These are phyloP conservation scores for Xylaria hypoxylon DNA, from an alignment of 2,329 filamentous ascomycete genomes.

Conservation along the genomic window DNA sequence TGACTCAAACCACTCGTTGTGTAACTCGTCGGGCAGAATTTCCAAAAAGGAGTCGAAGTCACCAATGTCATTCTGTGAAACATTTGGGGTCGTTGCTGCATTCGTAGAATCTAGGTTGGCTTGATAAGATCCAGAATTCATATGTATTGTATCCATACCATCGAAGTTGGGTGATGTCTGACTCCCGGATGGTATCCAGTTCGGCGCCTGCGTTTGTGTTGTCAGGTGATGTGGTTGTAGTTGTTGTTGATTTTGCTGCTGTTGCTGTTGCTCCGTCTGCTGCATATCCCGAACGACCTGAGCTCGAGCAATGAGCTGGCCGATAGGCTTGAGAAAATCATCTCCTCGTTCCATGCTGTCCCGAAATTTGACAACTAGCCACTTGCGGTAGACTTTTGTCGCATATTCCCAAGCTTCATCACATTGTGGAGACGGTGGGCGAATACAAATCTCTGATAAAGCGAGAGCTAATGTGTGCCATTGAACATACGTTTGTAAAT, in stretches of 20 bases:
- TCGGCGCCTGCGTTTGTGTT: slow-evolving; percentile 7
- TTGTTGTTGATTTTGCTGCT: slow-evolving; percentile 12
- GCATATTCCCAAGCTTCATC: slow-evolving; percentile 36
- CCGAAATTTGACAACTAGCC: slow-evolving; percentile 34
- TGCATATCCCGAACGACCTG: slow-evolving; percentile 31
- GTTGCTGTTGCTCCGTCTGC: slow-evolving; percentile 20
- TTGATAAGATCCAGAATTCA: slow-evolving; percentile 3
- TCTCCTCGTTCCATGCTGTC: slow-evolving; percentile 35
- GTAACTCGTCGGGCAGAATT: slow-evolving; percentile 32
- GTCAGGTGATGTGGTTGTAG: slow-evolving; percentile 11
- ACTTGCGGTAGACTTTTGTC: slow-evolving; percentile 30
- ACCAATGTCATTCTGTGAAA: slow-evolving; percentile 10
- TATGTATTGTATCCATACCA: not conserved
- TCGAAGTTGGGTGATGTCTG: slow-evolving; percentile 3
- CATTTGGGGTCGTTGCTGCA: not conserved
- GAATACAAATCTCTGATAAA: slow-evolving; percentile 38
- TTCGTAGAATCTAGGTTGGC: slow-evolving; percentile 3
- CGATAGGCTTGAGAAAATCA: slow-evolving; percentile 35
- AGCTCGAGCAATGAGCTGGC: slow-evolving; percentile 34
- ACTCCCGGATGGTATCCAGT: not conserved
- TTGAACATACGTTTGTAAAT: slow-evolving; percentile 36
- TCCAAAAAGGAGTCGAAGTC: slow-evolving; percentile 34
- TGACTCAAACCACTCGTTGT: slow-evolving; percentile 31
- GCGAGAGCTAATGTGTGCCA: slow-evolving; percentile 38
- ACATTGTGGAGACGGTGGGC: slow-evolving; percentile 37